Evolutionary conservation across 306 rosid genomes (phyloP).

Genomic region (Echinosophora koreensis): DNA sequence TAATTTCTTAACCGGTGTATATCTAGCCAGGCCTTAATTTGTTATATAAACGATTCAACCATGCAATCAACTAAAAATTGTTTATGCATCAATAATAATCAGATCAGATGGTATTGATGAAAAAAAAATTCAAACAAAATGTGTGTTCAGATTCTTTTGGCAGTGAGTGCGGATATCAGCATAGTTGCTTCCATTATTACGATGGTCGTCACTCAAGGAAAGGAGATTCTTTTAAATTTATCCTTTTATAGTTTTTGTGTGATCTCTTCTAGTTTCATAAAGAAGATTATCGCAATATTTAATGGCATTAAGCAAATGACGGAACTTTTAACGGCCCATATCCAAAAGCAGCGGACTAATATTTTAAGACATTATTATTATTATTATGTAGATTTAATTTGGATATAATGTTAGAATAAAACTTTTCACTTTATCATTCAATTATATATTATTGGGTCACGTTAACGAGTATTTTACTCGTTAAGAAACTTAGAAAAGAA

Average conservation of each 20-base stretch:
- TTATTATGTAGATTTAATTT: too few relatives aligned
- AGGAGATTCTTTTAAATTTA: constrained; percentile 29
- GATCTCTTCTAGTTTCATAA: background rate
- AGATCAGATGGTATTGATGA: constrained; percentile 29
- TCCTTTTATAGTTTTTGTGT: background rate
- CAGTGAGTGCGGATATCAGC: constrained; percentile 16
- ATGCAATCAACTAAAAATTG: constrained; percentile 1
- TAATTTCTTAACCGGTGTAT: too few relatives aligned
- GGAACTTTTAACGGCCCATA: background rate
- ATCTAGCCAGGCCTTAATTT: too few relatives aligned
- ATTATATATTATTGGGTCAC: too few relatives aligned
- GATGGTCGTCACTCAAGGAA: constrained; percentile 25
- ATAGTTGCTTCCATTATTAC: constrained; percentile 41
- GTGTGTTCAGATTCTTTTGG: constrained; percentile 42
- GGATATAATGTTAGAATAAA: too few relatives aligned
- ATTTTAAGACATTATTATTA: background rate
- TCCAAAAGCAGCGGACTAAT: constrained; percentile 39
- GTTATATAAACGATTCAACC: constrained; percentile 3
- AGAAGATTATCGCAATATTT: background rate
- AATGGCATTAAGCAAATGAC: background rate
- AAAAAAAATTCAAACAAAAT: constrained; percentile 20
- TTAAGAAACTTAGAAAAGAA: too few relatives aligned
- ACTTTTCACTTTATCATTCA: too few relatives aligned
- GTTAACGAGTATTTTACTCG: too few relatives aligned
- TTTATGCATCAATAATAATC: constrained; percentile 33